Conservation (phyloP, 2,329 filamentous ascomycete genomes). For the Neofusicoccum umdonicola region DNA sequence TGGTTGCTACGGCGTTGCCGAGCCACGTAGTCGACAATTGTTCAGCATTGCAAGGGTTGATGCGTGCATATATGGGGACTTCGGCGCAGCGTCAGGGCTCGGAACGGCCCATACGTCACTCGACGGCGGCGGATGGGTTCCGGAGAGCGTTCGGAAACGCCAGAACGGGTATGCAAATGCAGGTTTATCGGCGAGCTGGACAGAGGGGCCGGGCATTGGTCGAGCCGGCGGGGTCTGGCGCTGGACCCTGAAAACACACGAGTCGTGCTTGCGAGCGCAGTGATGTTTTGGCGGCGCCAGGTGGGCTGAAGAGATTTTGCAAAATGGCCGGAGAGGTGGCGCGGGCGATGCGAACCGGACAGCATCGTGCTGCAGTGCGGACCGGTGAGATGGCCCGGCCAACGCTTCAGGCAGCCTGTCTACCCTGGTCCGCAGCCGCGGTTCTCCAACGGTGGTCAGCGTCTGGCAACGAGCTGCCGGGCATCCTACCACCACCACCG, state of each 20-base stretch:
- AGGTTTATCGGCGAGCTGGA: neutral
- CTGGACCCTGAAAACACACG: slow-evolving; percentile 11
- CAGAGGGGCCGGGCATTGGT: slow-evolving; percentile 5
- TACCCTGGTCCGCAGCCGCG: neutral
- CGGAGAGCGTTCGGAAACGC: neutral
- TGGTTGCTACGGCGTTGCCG: neutral
- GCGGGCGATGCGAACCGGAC: neutral
- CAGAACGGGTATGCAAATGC: neutral
- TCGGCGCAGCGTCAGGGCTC: neutral
- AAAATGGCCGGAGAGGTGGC: neutral
- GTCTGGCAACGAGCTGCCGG: neutral
- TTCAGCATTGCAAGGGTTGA: neutral
- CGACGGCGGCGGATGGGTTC: neutral
- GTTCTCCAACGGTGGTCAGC: neutral
- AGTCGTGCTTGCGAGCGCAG: neutral
- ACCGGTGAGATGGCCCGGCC: neutral
- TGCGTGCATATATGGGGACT: neutral
- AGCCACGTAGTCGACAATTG: neutral
- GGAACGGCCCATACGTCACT: slow-evolving; percentile 7
- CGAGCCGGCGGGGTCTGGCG: neutral
- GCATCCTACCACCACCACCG: neutral
- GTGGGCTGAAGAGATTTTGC: slow-evolving; percentile 3
- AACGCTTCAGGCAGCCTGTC: neutral
- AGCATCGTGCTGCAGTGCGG: neutral
- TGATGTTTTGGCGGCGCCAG: neutral